These are phyloP conservation scores for Neurospora sp. DNA, from an alignment of 495 filamentous ascomycete species.

Conservation along the genomic window DNA sequence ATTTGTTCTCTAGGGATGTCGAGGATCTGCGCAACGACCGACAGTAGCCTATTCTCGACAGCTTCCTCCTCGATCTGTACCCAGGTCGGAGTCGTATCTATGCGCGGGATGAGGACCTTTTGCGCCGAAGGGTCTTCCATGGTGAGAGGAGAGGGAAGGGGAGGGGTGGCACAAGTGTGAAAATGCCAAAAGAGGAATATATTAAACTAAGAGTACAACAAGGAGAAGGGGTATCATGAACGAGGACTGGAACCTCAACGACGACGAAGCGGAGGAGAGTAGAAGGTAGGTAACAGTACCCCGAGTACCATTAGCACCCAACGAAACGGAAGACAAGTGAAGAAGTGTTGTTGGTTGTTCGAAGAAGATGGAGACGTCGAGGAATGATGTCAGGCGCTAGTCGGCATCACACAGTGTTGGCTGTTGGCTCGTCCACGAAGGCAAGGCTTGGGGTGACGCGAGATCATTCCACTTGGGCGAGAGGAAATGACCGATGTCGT, in stretches of 20 bases:
- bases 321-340: background rate
- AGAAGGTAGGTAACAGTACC: background rate
- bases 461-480: background rate
- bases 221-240: background rate
- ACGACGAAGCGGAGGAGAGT: background rate
- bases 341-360: background rate
- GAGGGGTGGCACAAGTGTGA: background rate
- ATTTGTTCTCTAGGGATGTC: slow-evolving; percentile 14
- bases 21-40: slow-evolving; percentile 24
- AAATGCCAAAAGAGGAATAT: background rate
- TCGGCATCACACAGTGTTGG: background rate
- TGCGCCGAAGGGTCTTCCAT: slow-evolving; percentile 11
- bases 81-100: slow-evolving; percentile 22
- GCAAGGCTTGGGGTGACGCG: background rate
- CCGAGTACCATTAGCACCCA: background rate
- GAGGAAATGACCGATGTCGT: background rate
- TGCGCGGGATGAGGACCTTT: slow-evolving; percentile 6
- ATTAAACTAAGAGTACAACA: background rate
- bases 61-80: slow-evolving; percentile 18
- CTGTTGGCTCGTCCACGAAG: background rate
- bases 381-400: background rate
- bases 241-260: background rate
- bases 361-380: background rate
- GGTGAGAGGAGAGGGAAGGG: background rate
- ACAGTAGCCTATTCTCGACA: slow-evolving; percentile 21